Evolutionary conservation across 306 rosid genomes (phyloP).

Genomic region (Cucurbita argyrosperma): DNA sequence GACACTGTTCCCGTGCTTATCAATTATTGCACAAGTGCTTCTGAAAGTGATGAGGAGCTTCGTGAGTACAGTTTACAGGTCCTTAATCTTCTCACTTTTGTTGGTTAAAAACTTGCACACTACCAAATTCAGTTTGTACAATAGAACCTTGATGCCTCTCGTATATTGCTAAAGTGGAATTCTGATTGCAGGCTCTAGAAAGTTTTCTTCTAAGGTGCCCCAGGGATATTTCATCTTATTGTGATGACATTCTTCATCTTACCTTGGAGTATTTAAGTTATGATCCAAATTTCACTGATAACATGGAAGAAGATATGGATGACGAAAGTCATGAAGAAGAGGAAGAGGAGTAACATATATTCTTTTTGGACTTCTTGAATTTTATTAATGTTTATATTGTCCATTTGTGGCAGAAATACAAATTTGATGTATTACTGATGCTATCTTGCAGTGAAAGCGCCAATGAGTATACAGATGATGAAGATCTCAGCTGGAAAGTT

Average conservation of each 20-base stretch:
- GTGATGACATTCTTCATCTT: conserved; percentile 81
- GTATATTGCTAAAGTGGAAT: conserved; percentile 11
- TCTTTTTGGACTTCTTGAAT: neutral
- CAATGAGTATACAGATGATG: conserved; percentile 94
- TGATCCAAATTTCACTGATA: conserved; percentile 97
- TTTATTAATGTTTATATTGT: neutral
- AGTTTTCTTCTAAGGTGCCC: conserved; percentile 97
- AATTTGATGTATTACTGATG: conserved; percentile 6
- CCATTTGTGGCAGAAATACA: conserved; percentile 6
- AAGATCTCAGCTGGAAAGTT: conserved; percentile 98
- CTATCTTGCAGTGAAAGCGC: conserved; percentile 79
- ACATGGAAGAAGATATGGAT: conserved; percentile 97
- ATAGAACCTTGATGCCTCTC: neutral
- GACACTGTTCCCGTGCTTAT: conserved; percentile 85
- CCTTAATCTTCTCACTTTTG: conserved; percentile 5
- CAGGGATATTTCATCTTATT: conserved; percentile 71
- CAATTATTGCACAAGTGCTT: conserved; percentile 70
- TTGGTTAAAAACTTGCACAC: neutral
- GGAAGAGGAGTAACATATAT: conserved; percentile 63
- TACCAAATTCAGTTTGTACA: neutral
- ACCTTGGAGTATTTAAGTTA: conserved; percentile 79
- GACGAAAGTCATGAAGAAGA: conserved; percentile 84
- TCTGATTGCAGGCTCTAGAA: conserved; percentile 57
- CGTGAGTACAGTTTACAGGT: conserved; percentile 99
- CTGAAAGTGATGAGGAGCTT: conserved; percentile 97